Evolutionary conservation across 495 filamentous ascomycete species (phyloP).

Genomic region (Chaetomium fimeti): DNA sequence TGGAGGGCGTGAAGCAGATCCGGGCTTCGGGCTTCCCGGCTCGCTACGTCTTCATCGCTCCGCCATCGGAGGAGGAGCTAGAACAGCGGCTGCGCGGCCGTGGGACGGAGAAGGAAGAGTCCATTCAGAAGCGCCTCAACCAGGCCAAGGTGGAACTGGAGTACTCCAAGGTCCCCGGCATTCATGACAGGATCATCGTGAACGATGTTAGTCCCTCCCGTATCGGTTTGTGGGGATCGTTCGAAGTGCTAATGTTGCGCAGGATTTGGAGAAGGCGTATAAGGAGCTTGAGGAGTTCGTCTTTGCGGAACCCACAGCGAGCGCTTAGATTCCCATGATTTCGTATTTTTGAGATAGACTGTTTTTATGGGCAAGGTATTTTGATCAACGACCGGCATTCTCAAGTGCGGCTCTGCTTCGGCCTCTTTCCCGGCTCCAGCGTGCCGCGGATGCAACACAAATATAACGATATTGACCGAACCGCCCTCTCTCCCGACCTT

Average conservation of each 20-base stretch:
- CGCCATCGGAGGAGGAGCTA: constrained; percentile 71
- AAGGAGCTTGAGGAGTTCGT: constrained; percentile 68
- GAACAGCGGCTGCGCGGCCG: constrained; percentile 76
- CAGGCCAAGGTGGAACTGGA: constrained; percentile 83
- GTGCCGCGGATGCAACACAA: no score
- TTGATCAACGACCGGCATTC: not conserved
- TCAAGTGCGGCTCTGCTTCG: not conserved
- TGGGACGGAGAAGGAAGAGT: constrained; percentile 79
- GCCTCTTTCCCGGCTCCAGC: no score
- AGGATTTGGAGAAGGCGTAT: constrained; percentile 78
- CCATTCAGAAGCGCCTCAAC: constrained; percentile 66
- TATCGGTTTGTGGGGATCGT: not conserved
- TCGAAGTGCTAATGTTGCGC: not conserved
- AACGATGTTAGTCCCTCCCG: constrained; percentile 59
- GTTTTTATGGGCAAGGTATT: constrained; percentile 10
- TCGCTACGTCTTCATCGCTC: constrained; percentile 81
- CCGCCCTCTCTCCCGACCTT: no score
- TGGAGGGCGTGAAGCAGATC: constrained; percentile 98
- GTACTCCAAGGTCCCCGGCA: constrained; percentile 67
- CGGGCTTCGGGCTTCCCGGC: constrained; percentile 71
- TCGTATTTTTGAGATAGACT: constrained; percentile 9
- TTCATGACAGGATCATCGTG: constrained; percentile 81
- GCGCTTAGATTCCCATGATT: constrained; percentile 3
- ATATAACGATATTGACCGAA: not conserved
- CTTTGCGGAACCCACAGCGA: constrained; percentile 33